phyloP scores from a whole-genome alignment of 306 rosid genomes.

The Psophocarpus tetragonolobus region DNA sequence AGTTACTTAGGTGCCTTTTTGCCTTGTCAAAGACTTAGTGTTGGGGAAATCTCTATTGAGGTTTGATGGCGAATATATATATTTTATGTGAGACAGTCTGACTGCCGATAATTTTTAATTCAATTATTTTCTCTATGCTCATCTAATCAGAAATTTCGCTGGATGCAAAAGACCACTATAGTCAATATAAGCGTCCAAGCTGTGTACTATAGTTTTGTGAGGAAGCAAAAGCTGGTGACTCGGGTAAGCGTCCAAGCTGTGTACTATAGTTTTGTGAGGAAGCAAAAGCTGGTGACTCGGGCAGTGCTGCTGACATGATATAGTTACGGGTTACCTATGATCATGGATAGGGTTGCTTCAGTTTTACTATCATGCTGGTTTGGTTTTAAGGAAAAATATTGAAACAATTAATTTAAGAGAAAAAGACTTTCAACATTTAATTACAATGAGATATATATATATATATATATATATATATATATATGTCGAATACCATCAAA shows the following conservation, averaged over 20 bases:
- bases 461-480: too few relatives aligned
- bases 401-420: too few relatives aligned
- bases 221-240: not conserved
- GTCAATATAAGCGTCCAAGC: not conserved
- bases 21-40: conserved; percentile 31
- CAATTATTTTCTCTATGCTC: conserved; percentile 7
- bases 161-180: not conserved
- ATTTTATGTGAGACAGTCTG: conserved; percentile 40
- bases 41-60: conserved; percentile 31
- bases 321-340: too few relatives aligned
- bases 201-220: not conserved
- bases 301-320: not conserved
- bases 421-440: too few relatives aligned
- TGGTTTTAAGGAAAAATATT: too few relatives aligned
- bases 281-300: not conserved
- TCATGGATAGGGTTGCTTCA: too few relatives aligned
- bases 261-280: not conserved
- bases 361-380: too few relatives aligned
- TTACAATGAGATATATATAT: too few relatives aligned
- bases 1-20: conserved; percentile 36
- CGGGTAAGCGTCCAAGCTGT: too few relatives aligned
- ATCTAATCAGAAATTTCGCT: not conserved
- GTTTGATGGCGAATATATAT: conserved; percentile 37
- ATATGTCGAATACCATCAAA: too few relatives aligned
- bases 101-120: conserved; percentile 33